A percentile compares a stretch with the other conserved stretches of the same genome.
phyloP scores from a whole-genome alignment of 192 early-diverging fungal species.

The Coemansia sp. region DNA sequence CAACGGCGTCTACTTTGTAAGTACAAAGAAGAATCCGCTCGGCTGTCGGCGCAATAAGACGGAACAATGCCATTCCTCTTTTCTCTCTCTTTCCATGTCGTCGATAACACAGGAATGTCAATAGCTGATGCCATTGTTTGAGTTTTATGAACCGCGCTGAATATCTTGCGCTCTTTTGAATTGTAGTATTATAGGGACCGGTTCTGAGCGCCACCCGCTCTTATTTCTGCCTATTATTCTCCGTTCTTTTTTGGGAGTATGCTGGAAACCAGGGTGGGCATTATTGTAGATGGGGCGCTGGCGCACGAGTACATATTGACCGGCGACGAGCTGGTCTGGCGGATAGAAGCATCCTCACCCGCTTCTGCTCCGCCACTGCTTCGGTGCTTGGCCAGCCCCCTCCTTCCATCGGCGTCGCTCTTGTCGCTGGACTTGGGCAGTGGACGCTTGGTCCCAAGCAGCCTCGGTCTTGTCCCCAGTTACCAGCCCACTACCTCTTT shows the following conservation, averaged over 20 bases:
- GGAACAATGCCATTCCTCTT: background rate
- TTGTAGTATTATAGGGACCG: slow-evolving; percentile 8
- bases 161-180: background rate
- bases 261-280: slow-evolving; percentile 3
- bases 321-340: slow-evolving; percentile 4
- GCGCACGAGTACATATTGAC: slow-evolving; percentile 18
- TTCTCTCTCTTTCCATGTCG: background rate
- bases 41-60: no score
- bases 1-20: background rate
- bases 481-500: slow-evolving; percentile 8
- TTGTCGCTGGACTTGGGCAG: slow-evolving; percentile 14
- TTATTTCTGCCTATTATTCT: background rate
- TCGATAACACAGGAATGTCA: background rate
- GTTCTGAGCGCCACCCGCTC: background rate
- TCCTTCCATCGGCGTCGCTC: background rate
- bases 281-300: slow-evolving; percentile 14
- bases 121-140: background rate
- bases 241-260: background rate
- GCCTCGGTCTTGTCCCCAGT: slow-evolving; percentile 21
- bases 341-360: background rate
- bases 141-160: background rate
- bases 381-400: slow-evolving; percentile 2
- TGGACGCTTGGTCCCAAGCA: slow-evolving; percentile 3
- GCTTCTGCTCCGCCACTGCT: slow-evolving; percentile 9
- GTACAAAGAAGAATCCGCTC: background rate